These are phyloP conservation scores for Nymphaea thermarum DNA, from an alignment of 164 flowering plant genomes.

Conservation along the genomic window DNA sequence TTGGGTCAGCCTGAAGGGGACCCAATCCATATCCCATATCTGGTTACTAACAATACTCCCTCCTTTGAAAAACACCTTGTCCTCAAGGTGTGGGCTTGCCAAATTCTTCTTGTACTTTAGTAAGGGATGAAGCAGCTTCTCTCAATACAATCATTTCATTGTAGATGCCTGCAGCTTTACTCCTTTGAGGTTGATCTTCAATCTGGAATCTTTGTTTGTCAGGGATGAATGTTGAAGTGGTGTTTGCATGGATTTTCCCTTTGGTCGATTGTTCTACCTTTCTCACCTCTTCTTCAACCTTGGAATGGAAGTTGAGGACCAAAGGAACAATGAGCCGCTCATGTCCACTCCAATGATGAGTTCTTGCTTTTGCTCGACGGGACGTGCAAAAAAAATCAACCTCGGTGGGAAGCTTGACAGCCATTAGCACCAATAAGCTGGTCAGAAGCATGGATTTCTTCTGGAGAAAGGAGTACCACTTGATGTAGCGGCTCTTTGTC, in stretches of 20 bases:
- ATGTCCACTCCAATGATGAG: conserved; percentile 9
- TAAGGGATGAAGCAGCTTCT: too few relatives aligned
- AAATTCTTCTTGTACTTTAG: too few relatives aligned
- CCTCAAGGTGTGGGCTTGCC: too few relatives aligned
- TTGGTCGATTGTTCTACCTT: conserved; percentile 4
- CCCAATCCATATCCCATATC: too few relatives aligned
- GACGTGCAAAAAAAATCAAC: conserved; percentile 9
- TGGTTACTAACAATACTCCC: too few relatives aligned
- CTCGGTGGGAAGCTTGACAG: conserved; percentile 4
- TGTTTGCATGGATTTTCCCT: conserved; percentile 5
- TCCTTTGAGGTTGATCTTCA: too few relatives aligned
- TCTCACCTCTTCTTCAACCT: not conserved
- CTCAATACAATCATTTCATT: too few relatives aligned
- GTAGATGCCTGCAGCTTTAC: too few relatives aligned
- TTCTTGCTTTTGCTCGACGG: conserved; percentile 8
- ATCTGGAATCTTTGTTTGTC: too few relatives aligned
- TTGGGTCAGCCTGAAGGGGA: too few relatives aligned
- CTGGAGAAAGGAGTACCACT: conserved; percentile 4
- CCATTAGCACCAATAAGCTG: conserved; percentile 8
- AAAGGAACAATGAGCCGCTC: conserved; percentile 8
- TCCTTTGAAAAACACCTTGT: too few relatives aligned
- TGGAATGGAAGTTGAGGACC: conserved; percentile 3
- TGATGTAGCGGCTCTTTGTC: conserved; percentile 11
- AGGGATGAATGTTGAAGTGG: too few relatives aligned
- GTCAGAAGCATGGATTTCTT: conserved; percentile 9